Base-by-base conservation (phyloP, 129 eudicot species). In the Cynara cardunculus region DNA sequence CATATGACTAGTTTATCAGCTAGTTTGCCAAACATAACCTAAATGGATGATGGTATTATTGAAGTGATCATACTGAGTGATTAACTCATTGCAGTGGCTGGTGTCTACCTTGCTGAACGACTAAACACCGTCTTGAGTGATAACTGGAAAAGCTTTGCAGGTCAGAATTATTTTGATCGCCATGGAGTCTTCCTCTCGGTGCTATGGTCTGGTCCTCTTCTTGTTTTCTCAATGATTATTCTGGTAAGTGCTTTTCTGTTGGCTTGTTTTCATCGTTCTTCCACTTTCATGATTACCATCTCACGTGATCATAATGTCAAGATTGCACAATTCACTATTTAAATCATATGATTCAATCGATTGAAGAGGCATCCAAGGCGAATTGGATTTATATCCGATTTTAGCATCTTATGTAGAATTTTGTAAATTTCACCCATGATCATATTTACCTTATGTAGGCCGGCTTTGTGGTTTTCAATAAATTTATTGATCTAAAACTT, bases 141-240 rank as follows among this genome's bases (percentile, higher is more conserved):
- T 18, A 89, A 92, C 90, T 95, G 99, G 99, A 83, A 84, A 89
- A 90, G 90, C 84, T 92, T 95, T 87, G 97, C 97, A 19, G 88
- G 90, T 75, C 97, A 95, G 85, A 92, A 95, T 77, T 95, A 95
- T 79, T 95, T 95, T 71, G 99, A 95, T 25, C 78, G 85, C 16
- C 92, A 86, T 64, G 99, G 99, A 62, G 80, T 95, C 28, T 95
- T 95, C 69, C 90, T 95, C 72, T 95, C 99, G 0, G 91, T 89
- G 39, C 93, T 95, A 21, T 95, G 99, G 99, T 95, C 99, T 37
- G 99, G 99, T 9, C 99, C 99, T 24, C 94, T 95, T 77, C 85
- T 95, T 80, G 89, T 92, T 49, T 85, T 89, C 26, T 84, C 99
- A 0, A 89, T 91, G 68, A 71, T 92, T 66, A 90, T 95, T 74